Evolutionary conservation across 331 rosid genomes (phyloP).

Genomic region (Quercus tomentella): DNA sequence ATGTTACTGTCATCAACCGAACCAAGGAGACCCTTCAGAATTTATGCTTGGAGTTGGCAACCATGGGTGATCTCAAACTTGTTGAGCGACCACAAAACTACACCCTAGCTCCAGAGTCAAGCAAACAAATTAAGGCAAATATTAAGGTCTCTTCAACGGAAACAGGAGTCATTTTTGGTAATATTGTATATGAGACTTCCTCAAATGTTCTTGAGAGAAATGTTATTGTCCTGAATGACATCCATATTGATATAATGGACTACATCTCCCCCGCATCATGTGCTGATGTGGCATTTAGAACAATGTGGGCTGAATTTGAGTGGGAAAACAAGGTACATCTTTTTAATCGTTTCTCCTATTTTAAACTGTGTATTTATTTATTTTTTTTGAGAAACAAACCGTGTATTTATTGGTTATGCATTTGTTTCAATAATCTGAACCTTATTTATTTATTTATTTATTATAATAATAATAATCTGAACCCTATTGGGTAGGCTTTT

Average conservation of each 20-base stretch:
- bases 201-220: constrained; percentile 90
- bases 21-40: constrained; percentile 97
- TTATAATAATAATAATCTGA: neutral
- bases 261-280: constrained; percentile 98
- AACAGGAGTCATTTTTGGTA: constrained; percentile 95
- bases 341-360: neutral
- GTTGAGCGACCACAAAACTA: constrained; percentile 98
- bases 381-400: neutral
- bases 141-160: constrained; percentile 99
- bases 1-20: constrained; percentile 93
- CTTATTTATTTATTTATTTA: neutral
- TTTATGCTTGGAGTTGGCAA: constrained; percentile 96
- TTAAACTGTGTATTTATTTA: neutral
- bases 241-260: constrained; percentile 99
- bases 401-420: neutral
- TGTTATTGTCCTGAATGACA: constrained; percentile 93
- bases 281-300: constrained; percentile 87
- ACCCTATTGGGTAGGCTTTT: neutral
- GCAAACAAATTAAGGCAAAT: constrained; percentile 95
- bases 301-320: constrained; percentile 99
- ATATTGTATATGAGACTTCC: constrained; percentile 94
- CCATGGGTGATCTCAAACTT: constrained; percentile 99
- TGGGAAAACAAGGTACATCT: constrained; percentile 96
- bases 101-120: constrained; percentile 93
- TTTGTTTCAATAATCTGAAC: neutral